Percentiles rank a stretch among this genome's conserved stretches.
Conservation (phyloP, 2,329 filamentous ascomycete genomes). For the Paracoccidioides brasiliensis region DNA sequence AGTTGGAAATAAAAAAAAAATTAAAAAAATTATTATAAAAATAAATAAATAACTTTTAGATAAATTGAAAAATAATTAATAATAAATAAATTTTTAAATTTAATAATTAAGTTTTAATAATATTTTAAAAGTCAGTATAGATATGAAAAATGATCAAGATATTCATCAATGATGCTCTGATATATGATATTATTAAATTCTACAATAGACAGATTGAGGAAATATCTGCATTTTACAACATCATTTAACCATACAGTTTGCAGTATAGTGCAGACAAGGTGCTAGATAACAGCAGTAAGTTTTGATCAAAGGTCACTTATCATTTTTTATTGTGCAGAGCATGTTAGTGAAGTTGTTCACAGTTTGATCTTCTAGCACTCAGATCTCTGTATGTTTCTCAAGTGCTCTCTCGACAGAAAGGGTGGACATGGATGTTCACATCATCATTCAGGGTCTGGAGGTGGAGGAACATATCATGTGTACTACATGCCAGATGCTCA, state of each 20-base stretch:
- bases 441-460: slow-evolving; percentile 14
- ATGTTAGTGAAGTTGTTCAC: slow-evolving; percentile 11
- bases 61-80: no score
- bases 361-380: slow-evolving; percentile 14
- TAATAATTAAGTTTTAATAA: neutral
- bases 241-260: neutral
- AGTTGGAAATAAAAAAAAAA: no score
- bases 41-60: no score
- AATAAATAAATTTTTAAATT: no score
- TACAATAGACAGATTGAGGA: neutral
- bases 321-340: neutral
- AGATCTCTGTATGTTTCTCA: slow-evolving; percentile 11
- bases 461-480: slow-evolving; percentile 14
- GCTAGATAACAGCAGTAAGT: neutral
- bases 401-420: slow-evolving; percentile 12
- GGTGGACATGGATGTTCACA: slow-evolving; percentile 9
- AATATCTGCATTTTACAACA: neutral
- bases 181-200: neutral
- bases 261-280: neutral
- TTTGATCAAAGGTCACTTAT: neutral
- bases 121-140: neutral
- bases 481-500: slow-evolving; percentile 13
- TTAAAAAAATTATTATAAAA: no score
- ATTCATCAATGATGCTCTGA: neutral
- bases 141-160: neutral